phyloP scores from a whole-genome alignment of 1,284 basidiomycete species.

The Athelia psychrophila region DNA sequence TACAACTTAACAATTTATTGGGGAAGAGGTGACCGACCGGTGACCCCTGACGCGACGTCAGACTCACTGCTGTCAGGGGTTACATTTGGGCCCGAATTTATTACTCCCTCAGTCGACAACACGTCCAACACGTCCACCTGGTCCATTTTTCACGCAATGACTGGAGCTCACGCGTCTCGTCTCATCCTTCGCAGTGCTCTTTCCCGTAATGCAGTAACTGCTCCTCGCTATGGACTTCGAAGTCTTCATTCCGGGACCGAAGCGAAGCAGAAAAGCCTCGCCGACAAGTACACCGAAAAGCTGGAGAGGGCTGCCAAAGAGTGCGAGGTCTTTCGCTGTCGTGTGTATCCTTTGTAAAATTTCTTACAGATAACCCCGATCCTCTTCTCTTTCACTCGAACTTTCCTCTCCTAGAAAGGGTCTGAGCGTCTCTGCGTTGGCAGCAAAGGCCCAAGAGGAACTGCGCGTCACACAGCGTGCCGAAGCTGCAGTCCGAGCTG shows the following conservation, averaged over 20 bases:
- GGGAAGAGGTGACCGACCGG: no score
- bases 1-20: no score
- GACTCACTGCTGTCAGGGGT: no score
- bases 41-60: no score
- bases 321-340: conserved; percentile 31
- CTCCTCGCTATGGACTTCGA: background rate
- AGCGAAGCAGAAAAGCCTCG: conserved; percentile 1
- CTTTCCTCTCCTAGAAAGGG: conserved; percentile 34
- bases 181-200: background rate
- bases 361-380: conserved; percentile 13
- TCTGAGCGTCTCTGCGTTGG: conserved; percentile 37
- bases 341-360: background rate
- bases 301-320: conserved; percentile 40
- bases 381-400: background rate
- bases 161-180: no score
- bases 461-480: conserved; percentile 26
- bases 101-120: no score
- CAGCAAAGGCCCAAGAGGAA: conserved; percentile 30
- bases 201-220: background rate
- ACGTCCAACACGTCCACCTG: no score
- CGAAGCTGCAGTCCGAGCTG: conserved; percentile 18
- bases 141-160: no score
- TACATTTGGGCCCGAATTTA: no score
- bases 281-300: conserved; percentile 45
- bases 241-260: background rate